Percentiles rank a stretch among this genome's conserved stretches.
Evolutionary conservation across 352 stramenopile genomes (phyloP).

Genomic region (Globisporangium canariense): DNA sequence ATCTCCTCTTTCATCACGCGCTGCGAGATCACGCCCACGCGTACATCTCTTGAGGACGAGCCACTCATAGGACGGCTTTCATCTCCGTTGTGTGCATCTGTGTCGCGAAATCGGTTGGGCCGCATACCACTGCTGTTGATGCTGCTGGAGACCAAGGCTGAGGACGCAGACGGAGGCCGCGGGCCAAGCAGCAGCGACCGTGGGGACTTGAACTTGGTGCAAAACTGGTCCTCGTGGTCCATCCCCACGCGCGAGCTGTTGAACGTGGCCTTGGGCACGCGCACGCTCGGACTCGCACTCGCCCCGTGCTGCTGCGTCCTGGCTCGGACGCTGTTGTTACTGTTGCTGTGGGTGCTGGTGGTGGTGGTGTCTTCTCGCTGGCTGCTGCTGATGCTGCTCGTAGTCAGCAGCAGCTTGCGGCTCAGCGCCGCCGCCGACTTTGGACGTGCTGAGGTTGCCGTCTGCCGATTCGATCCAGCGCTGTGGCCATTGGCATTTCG

Average conservation of each 20-base stretch:
- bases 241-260: slow-evolving; percentile 9
- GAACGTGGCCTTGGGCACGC: slow-evolving; percentile 8
- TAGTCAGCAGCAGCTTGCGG: background rate
- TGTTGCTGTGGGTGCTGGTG: background rate
- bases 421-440: slow-evolving; percentile 5
- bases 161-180: slow-evolving; percentile 8
- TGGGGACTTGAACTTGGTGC: slow-evolving; percentile 13
- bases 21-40: slow-evolving; percentile 22
- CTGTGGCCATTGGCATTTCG: too few species aligned
- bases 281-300: background rate
- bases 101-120: background rate
- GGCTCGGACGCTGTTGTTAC: background rate
- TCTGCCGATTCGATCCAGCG: background rate
- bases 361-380: background rate
- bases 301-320: background rate
- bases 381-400: background rate
- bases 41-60: background rate
- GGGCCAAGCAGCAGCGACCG: background rate
- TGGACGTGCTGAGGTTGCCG: background rate
- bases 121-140: background rate
- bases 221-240: slow-evolving; percentile 14
- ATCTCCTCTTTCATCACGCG: slow-evolving; percentile 58
- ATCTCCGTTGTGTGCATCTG: background rate
- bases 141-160: background rate
- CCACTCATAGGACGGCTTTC: background rate